A percentile compares a stretch with the other conserved stretches of the same genome.
Conservation (phyloP, 2,329 filamentous ascomycete species). For the Aspergillus fischeri region DNA sequence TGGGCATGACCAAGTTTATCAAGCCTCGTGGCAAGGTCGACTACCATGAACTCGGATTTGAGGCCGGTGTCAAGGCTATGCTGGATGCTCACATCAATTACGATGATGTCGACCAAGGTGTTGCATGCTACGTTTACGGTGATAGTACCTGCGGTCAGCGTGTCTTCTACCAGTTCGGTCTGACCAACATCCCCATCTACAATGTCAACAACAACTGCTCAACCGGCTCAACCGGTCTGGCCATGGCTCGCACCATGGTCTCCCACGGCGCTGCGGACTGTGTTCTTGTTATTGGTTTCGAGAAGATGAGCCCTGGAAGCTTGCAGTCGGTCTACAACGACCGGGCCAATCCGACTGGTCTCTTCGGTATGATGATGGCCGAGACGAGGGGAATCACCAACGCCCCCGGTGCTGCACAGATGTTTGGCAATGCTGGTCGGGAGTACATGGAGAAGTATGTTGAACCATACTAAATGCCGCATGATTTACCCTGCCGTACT, state of each 20-base stretch:
- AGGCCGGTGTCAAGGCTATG: constrained; percentile 85
- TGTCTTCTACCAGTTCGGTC: constrained; percentile 98
- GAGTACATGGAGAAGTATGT: constrained; percentile 91
- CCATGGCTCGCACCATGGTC: constrained; percentile 77
- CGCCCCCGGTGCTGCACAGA: constrained; percentile 80
- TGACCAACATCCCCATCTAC: constrained; percentile 93
- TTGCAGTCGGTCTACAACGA: constrained; percentile 82
- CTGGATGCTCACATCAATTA: constrained; percentile 77
- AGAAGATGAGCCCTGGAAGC: constrained; percentile 96
- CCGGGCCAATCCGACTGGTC: constrained; percentile 72
- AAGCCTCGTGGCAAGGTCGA: constrained; percentile 92
- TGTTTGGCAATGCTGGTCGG: constrained; percentile 89
- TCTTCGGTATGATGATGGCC: constrained; percentile 72
- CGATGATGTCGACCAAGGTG: constrained; percentile 89
- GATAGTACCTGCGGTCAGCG: constrained; percentile 93
- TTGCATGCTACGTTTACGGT: constrained; percentile 98
- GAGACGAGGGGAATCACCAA: constrained; percentile 76
- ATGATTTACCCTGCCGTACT: neutral
- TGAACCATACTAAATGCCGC: neutral
- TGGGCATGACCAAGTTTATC: constrained; percentile 99
- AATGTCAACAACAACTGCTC: constrained; percentile 99
- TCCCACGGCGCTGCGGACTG: constrained; percentile 78
- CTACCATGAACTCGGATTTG: constrained; percentile 91
- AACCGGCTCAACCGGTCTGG: constrained; percentile 86
- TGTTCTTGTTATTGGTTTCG: constrained; percentile 87